These are phyloP conservation scores for Ramaria rubella DNA, from an alignment of 768 basidiomycete genomes.

Conservation along the genomic window DNA sequence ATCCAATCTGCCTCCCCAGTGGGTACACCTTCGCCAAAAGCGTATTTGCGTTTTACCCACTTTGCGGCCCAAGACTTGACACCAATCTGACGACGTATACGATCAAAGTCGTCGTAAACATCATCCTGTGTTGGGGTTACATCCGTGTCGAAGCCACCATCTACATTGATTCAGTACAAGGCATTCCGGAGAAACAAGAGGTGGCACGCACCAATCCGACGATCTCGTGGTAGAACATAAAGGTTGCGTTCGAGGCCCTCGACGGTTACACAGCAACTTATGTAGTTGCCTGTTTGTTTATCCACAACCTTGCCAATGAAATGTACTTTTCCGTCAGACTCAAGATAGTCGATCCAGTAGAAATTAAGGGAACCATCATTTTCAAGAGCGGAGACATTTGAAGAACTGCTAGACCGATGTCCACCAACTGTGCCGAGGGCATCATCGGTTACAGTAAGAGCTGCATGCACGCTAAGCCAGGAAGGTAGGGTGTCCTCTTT, in stretches of 20 bases:
- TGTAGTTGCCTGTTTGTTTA: constrained; percentile 57
- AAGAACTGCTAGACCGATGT: constrained; percentile 24
- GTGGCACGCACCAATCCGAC: constrained; percentile 39
- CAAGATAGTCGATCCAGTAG: constrained; percentile 96
- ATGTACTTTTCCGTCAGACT: constrained; percentile 76
- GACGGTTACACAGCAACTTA: constrained; percentile 83
- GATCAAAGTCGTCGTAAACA: constrained; percentile 79
- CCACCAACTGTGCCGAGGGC: constrained; percentile 36
- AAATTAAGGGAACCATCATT: constrained; percentile 80
- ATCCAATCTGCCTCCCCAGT: constrained; percentile 78
- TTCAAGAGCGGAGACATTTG: constrained; percentile 59
- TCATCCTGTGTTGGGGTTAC: constrained; percentile 61
- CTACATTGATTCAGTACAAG: constrained; percentile 9
- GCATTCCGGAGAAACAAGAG: not conserved
- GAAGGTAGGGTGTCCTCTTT: constrained; percentile 34
- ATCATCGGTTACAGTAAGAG: constrained; percentile 59
- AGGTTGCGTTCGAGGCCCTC: constrained; percentile 85
- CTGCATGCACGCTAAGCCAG: constrained; percentile 74
- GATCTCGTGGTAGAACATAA: constrained; percentile 76
- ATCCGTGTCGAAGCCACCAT: constrained; percentile 58
- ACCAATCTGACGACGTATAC: constrained; percentile 60
- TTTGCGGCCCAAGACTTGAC: constrained; percentile 77
- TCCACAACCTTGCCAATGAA: constrained; percentile 91
- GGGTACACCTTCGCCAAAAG: constrained; percentile 83
- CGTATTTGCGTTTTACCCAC: constrained; percentile 85